Conservation (phyloP, 1,284 basidiomycete species). For the Ceratobasidium sp. region DNA sequence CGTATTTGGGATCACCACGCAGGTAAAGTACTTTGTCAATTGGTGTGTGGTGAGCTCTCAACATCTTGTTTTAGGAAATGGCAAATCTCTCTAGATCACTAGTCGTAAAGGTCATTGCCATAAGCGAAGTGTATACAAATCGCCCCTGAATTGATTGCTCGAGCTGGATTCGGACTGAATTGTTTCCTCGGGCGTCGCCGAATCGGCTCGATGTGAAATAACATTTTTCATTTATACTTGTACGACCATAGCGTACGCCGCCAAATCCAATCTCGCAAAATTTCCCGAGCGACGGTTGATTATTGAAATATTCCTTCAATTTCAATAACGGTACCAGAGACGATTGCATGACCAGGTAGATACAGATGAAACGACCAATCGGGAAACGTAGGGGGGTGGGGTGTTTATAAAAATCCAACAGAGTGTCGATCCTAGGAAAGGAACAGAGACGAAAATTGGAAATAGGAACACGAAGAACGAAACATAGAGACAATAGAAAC, state of each 20-base stretch:
- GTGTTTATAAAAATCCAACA: no score
- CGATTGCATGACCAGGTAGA: slow-evolving; percentile 25
- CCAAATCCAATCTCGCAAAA: background rate
- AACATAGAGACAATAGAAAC: slow-evolving; percentile 22
- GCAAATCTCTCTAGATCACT: slow-evolving; percentile 19
- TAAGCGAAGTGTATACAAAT: no score
- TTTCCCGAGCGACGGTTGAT: background rate
- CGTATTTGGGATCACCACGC: slow-evolving; percentile 30
- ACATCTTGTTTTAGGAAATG: slow-evolving; percentile 24
- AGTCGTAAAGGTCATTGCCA: background rate
- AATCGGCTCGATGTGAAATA: no score
- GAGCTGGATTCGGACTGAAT: no score
- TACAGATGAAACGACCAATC: slow-evolving; percentile 18
- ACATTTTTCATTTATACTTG: no score
- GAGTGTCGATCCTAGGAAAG: background rate
- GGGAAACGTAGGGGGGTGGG: no score
- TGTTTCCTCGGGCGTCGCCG: no score
- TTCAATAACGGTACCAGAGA: background rate
- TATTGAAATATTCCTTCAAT: background rate
- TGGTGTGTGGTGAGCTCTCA: background rate
- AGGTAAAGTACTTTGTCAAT: background rate
- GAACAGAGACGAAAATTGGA: slow-evolving; percentile 25
- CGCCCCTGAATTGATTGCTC: no score
- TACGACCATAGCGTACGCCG: no score
- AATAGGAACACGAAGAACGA: background rate